Percentiles rank a stretch among this genome's conserved stretches.
Evolutionary conservation across 2,329 filamentous ascomycete species (phyloP).

Genomic region (Phialocephala subalpina): DNA sequence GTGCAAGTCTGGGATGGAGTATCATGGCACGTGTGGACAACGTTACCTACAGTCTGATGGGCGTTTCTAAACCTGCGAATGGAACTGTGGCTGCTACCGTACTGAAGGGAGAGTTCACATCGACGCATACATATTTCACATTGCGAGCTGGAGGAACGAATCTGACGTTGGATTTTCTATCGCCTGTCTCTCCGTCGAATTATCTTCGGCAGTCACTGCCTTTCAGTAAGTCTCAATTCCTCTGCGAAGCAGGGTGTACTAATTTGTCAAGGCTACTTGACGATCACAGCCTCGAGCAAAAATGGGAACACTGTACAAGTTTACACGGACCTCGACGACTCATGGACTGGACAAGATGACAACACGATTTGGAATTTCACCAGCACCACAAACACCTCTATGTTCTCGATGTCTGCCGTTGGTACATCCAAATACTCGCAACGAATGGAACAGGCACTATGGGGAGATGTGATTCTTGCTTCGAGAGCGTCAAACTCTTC

Average conservation of each 20-base stretch:
- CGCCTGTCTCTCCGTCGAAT: conserved; percentile 44
- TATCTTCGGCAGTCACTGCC: conserved; percentile 47
- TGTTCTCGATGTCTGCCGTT: conserved; percentile 23
- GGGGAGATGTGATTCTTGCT: conserved; percentile 23
- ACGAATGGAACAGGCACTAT: conserved; percentile 22
- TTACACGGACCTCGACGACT: conserved; percentile 46
- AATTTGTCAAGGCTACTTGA: conserved; percentile 10
- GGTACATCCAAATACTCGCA: conserved; percentile 18
- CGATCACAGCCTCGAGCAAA: conserved; percentile 5
- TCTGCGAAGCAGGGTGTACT: conserved; percentile 20
- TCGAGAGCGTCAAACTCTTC: conserved; percentile 18
- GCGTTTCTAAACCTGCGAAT: conserved; percentile 34
- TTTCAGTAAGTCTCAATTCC: conserved; percentile 45
- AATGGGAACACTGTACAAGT: conserved; percentile 38
- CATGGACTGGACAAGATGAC: conserved; percentile 43
- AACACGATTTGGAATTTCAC: conserved; percentile 26
- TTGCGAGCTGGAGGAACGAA: conserved; percentile 38
- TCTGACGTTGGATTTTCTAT: conserved; percentile 47
- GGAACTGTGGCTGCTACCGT: conserved; percentile 35
- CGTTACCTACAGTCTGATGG: conserved; percentile 44
- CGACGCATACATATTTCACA: conserved; percentile 43
- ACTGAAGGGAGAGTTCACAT: conserved; percentile 40
- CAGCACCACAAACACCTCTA: conserved; percentile 15
- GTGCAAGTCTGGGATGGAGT: conserved; percentile 45
- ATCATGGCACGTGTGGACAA: conserved; percentile 45